Percentiles rank a stretch among this genome's conserved stretches.
phyloP scores from a whole-genome alignment of 2,329 filamentous ascomycete genomes.

The Colletotrichum orchidophilum region DNA sequence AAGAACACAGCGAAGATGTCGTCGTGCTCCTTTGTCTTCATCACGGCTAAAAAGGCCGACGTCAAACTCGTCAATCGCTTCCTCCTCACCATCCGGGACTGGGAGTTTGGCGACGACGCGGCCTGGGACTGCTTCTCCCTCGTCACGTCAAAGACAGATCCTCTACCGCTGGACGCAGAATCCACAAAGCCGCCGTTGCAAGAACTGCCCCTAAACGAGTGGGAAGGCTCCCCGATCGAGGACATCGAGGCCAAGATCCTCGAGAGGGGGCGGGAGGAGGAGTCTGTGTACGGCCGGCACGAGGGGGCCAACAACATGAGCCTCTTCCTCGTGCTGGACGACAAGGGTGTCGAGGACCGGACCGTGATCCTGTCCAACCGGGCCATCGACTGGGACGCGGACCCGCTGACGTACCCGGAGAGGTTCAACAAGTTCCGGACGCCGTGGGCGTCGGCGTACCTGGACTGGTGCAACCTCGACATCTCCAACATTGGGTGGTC shows the following conservation, averaged over 20 bases:
- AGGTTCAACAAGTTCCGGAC: neutral
- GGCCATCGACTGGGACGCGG: neutral
- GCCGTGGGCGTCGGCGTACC: neutral
- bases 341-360: neutral
- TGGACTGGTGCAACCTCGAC: neutral
- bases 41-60: neutral
- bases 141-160: neutral
- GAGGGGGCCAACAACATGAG: neutral
- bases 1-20: neutral
- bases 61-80: neutral
- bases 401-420: neutral
- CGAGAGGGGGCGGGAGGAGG: neutral
- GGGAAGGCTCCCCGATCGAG: neutral
- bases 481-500: neutral
- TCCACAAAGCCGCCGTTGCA: neutral
- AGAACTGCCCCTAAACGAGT: neutral
- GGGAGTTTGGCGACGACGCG: neutral
- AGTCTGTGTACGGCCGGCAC: neutral
- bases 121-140: neutral
- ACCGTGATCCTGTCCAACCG: neutral
- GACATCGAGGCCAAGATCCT: neutral
- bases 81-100: neutral
- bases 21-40: neutral
- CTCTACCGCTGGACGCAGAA: neutral
- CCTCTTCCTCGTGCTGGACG: conserved; percentile 2